Evolutionary conservation across 805 yeast species (phyloP).

Genomic region (Nakazawaea peltata): DNA sequence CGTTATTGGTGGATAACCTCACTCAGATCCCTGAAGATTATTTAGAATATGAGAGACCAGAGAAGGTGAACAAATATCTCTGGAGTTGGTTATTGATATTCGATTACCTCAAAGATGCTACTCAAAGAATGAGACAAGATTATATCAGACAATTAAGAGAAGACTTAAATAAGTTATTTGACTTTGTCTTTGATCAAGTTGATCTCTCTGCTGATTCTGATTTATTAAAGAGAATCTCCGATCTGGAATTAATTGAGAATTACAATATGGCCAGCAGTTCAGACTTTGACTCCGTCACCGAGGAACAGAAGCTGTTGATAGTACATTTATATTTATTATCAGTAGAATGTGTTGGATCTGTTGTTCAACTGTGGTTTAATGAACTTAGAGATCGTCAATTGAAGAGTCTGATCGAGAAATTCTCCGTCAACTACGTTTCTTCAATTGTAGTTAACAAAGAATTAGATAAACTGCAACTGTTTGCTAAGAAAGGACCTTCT

Average conservation of each 20-base stretch:
- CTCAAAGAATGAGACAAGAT: constrained; percentile 53
- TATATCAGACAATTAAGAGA: constrained; percentile 50
- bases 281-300: constrained; percentile 19
- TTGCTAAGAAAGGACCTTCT: constrained; percentile 24
- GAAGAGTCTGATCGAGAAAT: constrained; percentile 52
- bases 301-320: constrained; percentile 31
- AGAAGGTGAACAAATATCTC: constrained; percentile 33
- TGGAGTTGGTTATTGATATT: constrained; percentile 67
- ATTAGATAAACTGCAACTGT: constrained; percentile 36
- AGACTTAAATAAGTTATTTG: constrained; percentile 38
- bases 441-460: constrained; percentile 55
- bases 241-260: constrained; percentile 4
- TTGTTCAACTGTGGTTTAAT: constrained; percentile 61
- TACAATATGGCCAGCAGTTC: constrained; percentile 15
- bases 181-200: constrained; percentile 47
- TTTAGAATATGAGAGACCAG: constrained; percentile 29
- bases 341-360: constrained; percentile 45
- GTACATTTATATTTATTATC: constrained; percentile 44
- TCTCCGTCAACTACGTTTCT: constrained; percentile 54
- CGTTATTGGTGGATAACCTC: constrained; percentile 27
- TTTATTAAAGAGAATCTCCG: constrained; percentile 16
- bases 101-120: constrained; percentile 52
- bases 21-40: constrained; percentile 25
- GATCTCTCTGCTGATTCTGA: constrained; percentile 24
- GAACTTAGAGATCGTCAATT: constrained; percentile 60